Evolutionary conservation across 192 early-diverging fungal species (phyloP), one percentile per base, ranked within the genome.

Genomic region (Backusella australiensis): DNA sequence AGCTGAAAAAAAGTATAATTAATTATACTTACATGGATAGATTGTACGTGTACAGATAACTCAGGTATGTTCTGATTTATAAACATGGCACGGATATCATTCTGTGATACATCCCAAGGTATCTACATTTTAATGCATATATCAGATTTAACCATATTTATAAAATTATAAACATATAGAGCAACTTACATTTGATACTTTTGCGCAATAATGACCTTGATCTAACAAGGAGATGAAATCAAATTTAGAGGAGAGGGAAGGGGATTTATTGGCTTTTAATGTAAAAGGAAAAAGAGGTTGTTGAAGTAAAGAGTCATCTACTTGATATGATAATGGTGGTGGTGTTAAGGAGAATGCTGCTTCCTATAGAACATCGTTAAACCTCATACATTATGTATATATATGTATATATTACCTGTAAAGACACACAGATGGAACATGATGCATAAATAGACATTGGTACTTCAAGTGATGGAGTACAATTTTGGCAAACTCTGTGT

Each of bases 51-150:
- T 21, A 81, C 38, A 12, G 85, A 81, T 34, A 75, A 69, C 23
- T 81, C 74, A 6, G 89, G 87, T 21, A 81, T 69, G 32, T 83
- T 83, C 1, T 80, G 67, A 39, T 82, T 75, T 9, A 80, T 71
- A 42, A 90, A 85, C 69, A 90, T 88, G 4, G 67, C 46, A 9
- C 49, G 71, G 53, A 90, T 83, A 66, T 90, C 89, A 34, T 84
- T 81, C 65, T 86, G 78, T 21, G 89, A 90, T 29, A 87, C 78
- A 76, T 90, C 89, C 89, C 89, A 90, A n/a, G 89, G 89, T 32
- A 90, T 90, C 77, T 78, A 72, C 9, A 66, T n/a, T 9, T 32
- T 9, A 23, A 3, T 66, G 63, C 26, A 66, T 66, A 36, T 41
- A 69, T 69, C 35, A 69, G 36, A 69, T 35, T n/a, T 36, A 35